phyloP scores from a whole-genome alignment of 2,329 filamentous ascomycete species.

The Xylaria sp. region DNA sequence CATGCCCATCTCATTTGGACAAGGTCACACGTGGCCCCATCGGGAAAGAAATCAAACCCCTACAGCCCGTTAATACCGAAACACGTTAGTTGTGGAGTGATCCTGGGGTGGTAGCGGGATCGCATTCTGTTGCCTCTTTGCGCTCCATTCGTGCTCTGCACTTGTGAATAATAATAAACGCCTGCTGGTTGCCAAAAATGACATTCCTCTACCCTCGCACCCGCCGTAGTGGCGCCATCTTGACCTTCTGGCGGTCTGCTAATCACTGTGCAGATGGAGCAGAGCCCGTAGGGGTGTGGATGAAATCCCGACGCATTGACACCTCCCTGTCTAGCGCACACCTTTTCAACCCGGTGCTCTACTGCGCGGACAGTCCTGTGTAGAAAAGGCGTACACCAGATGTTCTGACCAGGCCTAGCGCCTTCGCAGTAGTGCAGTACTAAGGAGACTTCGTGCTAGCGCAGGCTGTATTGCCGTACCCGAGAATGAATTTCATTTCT shows the following conservation, averaged over 20 bases:
- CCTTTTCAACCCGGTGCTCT: too few species aligned
- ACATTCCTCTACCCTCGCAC: constrained; percentile 6
- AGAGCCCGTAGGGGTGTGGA: constrained; percentile 34
- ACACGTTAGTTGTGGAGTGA: constrained; percentile 18
- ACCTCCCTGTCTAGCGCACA: constrained; percentile 23
- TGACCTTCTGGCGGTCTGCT: constrained; percentile 38
- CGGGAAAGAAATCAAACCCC: constrained; percentile 29
- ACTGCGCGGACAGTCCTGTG: too few species aligned
- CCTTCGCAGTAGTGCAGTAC: constrained; percentile 17
- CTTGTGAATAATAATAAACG: constrained; percentile 21
- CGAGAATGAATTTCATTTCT: constrained; percentile 30
- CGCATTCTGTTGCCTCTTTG: constrained; percentile 35
- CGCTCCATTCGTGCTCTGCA: constrained; percentile 10
- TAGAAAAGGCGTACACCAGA: not conserved
- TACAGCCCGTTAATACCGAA: constrained; percentile 27
- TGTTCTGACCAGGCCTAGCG: not conserved
- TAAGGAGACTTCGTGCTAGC: constrained; percentile 18
- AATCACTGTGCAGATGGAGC: constrained; percentile 29
- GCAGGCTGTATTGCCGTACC: constrained; percentile 22
- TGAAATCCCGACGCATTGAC: constrained; percentile 37
- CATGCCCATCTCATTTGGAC: constrained; percentile 9
- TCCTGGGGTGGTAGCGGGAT: constrained; percentile 30
- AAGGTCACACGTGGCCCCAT: constrained; percentile 27
- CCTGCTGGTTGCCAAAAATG: constrained; percentile 19
- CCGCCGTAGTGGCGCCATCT: constrained; percentile 35